Percentiles rank a stretch among this genome's conserved stretches.
Conservation (phyloP, 2,329 filamentous ascomycete genomes). For the Diplocarpon mali region DNA sequence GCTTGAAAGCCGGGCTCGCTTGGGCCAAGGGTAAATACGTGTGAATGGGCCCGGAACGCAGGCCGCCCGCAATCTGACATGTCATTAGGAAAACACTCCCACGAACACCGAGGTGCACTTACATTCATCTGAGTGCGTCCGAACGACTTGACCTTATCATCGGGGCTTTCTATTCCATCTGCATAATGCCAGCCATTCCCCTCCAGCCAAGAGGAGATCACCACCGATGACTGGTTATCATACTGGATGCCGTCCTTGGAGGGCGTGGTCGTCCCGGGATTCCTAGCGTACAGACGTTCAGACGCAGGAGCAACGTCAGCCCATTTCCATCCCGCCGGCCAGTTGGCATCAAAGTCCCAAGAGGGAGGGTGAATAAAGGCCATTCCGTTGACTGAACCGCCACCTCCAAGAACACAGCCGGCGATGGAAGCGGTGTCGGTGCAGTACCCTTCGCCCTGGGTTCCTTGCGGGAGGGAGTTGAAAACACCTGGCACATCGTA, state of each 20-base stretch:
- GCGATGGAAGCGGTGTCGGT: background rate
- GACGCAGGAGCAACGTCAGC: background rate
- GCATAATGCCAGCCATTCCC: background rate
- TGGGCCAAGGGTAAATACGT: slow-evolving; percentile 4
- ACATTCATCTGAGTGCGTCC: background rate
- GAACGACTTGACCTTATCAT: background rate
- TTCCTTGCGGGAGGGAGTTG: background rate
- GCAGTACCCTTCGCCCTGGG: background rate
- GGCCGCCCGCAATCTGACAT: background rate
- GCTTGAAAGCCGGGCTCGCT: background rate
- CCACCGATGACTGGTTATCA: background rate
- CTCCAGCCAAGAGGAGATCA: background rate
- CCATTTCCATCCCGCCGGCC: slow-evolving; percentile 3
- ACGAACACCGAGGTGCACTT: too few species aligned
- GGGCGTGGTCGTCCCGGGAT: background rate
- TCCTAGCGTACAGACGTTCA: background rate
- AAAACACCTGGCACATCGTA: slow-evolving; percentile 3
- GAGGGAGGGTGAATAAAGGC: background rate
- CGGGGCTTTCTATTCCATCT: background rate
- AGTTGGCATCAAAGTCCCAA: slow-evolving; percentile 2
- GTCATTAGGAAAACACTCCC: too few species aligned
- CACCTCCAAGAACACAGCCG: background rate
- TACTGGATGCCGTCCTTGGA: background rate
- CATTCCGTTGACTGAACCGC: slow-evolving; percentile 2
- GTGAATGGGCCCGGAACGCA: slow-evolving; percentile 3